A percentile compares a stretch with the other conserved stretches of the same genome.
Evolutionary conservation across 768 basidiomycete genomes (phyloP).

Genomic region (Pisolithus microcarpus): DNA sequence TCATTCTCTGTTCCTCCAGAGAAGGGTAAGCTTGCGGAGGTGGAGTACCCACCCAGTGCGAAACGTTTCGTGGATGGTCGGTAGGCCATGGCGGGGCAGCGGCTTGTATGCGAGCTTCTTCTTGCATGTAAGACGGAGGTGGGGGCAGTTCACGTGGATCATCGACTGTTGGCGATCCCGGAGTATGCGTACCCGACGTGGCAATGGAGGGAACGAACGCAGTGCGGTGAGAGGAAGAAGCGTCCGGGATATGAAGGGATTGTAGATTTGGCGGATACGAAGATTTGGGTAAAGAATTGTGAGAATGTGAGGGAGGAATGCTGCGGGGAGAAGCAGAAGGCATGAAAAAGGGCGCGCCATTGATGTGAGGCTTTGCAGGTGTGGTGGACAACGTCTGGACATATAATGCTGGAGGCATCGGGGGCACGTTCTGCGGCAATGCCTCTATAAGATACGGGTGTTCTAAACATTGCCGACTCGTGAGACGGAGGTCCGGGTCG

Average conservation of each 20-base stretch:
- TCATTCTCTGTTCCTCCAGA: constrained; percentile 38
- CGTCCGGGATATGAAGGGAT: constrained; percentile 33
- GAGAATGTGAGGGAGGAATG: constrained; percentile 44
- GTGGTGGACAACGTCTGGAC: constrained; percentile 32
- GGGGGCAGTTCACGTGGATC: constrained; percentile 33
- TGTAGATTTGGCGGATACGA: constrained; percentile 29
- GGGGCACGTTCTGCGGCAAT: constrained; percentile 56
- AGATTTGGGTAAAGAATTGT: constrained; percentile 36
- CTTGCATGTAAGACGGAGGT: constrained; percentile 22
- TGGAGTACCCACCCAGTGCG: constrained; percentile 52
- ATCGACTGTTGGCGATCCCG: constrained; percentile 27
- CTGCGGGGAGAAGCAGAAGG: constrained; percentile 37
- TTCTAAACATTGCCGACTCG: constrained; percentile 78
- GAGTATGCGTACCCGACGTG: constrained; percentile 24
- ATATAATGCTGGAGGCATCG: constrained; percentile 48
- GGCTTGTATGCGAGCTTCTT: constrained; percentile 22
- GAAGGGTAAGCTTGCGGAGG: constrained; percentile 39
- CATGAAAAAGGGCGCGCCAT: constrained; percentile 31
- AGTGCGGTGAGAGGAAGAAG: constrained; percentile 46
- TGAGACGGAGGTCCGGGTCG: constrained; percentile 82
- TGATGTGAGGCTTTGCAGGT: constrained; percentile 30
- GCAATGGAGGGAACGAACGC: constrained; percentile 41
- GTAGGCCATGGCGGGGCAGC: constrained; percentile 19
- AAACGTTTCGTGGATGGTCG: constrained; percentile 24
- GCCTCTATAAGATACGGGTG: constrained; percentile 88